Percentiles rank a stretch among this genome's conserved stretches.
phyloP scores from a whole-genome alignment of 331 rosid genomes.

The Ulmus americana region DNA sequence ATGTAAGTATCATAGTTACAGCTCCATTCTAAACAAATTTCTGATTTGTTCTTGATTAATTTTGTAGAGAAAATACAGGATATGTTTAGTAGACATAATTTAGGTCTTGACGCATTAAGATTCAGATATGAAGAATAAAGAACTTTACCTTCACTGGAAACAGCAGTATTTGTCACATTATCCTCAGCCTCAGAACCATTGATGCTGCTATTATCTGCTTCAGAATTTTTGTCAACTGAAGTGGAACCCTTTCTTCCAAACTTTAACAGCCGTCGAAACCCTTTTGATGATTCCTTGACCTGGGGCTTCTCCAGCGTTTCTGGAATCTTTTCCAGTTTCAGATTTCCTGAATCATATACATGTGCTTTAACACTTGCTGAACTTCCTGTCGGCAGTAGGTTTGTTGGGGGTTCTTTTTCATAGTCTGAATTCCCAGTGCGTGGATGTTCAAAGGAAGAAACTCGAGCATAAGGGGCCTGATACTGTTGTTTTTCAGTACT shows the following conservation, averaged over 20 bases:
- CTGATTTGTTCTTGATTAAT: not conserved
- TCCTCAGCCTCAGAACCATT: conserved; percentile 60
- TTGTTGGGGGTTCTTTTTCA: conserved; percentile 50
- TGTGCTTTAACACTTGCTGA: conserved; percentile 45
- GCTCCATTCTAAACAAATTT: not conserved
- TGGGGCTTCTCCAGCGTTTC: conserved; percentile 70
- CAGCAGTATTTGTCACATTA: conserved; percentile 35
- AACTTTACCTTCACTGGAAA: conserved; percentile 66
- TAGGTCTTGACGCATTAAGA: not conserved
- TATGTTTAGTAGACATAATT: not conserved
- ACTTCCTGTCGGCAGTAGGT: conserved; percentile 37
- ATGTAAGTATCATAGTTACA: too few relatives aligned
- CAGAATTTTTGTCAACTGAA: conserved; percentile 41
- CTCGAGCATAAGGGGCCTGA: conserved; percentile 65
- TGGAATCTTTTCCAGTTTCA: conserved; percentile 72
- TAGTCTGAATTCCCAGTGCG: conserved; percentile 57
- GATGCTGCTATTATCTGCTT: conserved; percentile 49
- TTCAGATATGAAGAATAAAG: not conserved
- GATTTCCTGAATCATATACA: conserved; percentile 48
- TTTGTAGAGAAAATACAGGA: not conserved
- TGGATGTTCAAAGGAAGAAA: conserved; percentile 83
- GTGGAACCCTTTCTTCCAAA: conserved; percentile 84
- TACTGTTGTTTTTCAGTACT: conserved; percentile 37
- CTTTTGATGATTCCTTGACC: conserved; percentile 71
- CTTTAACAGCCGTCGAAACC: conserved; percentile 63